Percentiles rank a stretch among this genome's conserved stretches.
These are phyloP conservation scores for Botryotinia calthae DNA, from an alignment of 2,329 filamentous ascomycete genomes.

Conservation along the genomic window DNA sequence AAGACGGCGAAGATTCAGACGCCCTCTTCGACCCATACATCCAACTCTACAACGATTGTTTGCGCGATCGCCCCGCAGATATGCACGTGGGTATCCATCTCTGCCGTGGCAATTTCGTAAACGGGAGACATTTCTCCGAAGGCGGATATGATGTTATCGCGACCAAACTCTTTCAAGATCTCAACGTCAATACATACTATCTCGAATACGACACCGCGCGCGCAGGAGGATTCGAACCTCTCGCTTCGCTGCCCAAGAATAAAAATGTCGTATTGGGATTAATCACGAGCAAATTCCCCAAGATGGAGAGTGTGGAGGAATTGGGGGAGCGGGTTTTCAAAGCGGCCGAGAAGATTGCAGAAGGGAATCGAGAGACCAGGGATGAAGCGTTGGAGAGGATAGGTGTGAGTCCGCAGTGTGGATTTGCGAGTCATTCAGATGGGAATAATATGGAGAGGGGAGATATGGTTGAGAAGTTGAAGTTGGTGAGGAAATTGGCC, in stretches of 20 bases:
- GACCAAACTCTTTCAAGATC: constrained; percentile 60
- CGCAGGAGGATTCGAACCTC: constrained; percentile 64
- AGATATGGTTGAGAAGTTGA: constrained; percentile 71
- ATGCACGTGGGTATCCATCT: constrained; percentile 77
- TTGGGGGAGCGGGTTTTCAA: constrained; percentile 57
- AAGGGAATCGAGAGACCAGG: constrained; percentile 60
- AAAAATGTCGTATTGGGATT: constrained; percentile 64
- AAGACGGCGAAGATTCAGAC: constrained; percentile 66
- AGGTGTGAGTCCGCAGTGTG: constrained; percentile 68
- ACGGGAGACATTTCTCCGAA: constrained; percentile 63
- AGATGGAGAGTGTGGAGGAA: constrained; percentile 61
- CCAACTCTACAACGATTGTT: constrained; percentile 70
- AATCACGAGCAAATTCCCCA: constrained; percentile 60
- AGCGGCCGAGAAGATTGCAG: constrained; percentile 66
- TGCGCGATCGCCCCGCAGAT: constrained; percentile 61
- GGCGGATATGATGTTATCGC: constrained; percentile 67
- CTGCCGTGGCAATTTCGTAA: constrained; percentile 67
- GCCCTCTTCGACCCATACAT: constrained; percentile 75
- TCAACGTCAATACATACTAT: constrained; percentile 66
- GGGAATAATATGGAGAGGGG: constrained; percentile 68
- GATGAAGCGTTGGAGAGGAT: constrained; percentile 69
- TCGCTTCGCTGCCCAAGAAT: constrained; percentile 57
- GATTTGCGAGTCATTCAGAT: constrained; percentile 46
- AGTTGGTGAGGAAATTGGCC: constrained; percentile 67
- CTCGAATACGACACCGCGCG: constrained; percentile 67